phyloP scores from a whole-genome alignment of 495 filamentous ascomycete species.

The Penicillium cosmopolitanum region DNA sequence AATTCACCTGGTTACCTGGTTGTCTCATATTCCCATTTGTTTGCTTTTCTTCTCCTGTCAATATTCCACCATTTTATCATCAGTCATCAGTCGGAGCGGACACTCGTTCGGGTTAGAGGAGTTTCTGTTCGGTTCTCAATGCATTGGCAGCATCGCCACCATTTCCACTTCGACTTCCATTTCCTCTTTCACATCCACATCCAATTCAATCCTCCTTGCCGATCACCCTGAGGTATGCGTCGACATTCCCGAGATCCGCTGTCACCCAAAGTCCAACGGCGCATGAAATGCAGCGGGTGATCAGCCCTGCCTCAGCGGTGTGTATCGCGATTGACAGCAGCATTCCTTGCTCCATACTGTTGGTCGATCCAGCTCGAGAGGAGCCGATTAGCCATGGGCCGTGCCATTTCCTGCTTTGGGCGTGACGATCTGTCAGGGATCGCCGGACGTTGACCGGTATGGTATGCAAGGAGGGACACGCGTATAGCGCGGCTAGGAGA shows the following conservation, averaged over 20 bases:
- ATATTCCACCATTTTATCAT: neutral
- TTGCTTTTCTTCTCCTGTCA: slow-evolving; percentile 2
- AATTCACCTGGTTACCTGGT: neutral
- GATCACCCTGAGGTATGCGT: slow-evolving; percentile 4
- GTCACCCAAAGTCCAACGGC: neutral
- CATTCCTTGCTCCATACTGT: slow-evolving; percentile 21
- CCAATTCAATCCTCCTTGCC: neutral
- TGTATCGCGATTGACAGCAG: slow-evolving; percentile 24
- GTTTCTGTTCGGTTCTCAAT: neutral
- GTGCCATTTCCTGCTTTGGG: slow-evolving; percentile 12
- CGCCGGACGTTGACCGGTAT: slow-evolving; percentile 5
- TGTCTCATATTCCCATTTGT: neutral
- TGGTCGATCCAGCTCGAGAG: slow-evolving; percentile 17
- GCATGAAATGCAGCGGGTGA: slow-evolving; percentile 7
- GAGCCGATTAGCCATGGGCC: slow-evolving; percentile 6
- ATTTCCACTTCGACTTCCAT: neutral
- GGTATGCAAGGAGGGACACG: slow-evolving; percentile 26
- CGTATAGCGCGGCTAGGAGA: slow-evolving; percentile 29
- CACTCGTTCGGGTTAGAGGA: slow-evolving; percentile 2
- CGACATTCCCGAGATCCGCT: slow-evolving; percentile 7
- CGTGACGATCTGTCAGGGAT: slow-evolving; percentile 23
- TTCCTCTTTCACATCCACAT: neutral
- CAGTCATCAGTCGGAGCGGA: neutral
- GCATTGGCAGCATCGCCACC: slow-evolving; percentile 1
- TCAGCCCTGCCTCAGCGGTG: slow-evolving; percentile 4